A percentile compares a stretch with the other conserved stretches of the same genome.
These are phyloP conservation scores for Lasiosphaeria ovina DNA, from an alignment of 495 filamentous ascomycete genomes.

Conservation along the genomic window DNA sequence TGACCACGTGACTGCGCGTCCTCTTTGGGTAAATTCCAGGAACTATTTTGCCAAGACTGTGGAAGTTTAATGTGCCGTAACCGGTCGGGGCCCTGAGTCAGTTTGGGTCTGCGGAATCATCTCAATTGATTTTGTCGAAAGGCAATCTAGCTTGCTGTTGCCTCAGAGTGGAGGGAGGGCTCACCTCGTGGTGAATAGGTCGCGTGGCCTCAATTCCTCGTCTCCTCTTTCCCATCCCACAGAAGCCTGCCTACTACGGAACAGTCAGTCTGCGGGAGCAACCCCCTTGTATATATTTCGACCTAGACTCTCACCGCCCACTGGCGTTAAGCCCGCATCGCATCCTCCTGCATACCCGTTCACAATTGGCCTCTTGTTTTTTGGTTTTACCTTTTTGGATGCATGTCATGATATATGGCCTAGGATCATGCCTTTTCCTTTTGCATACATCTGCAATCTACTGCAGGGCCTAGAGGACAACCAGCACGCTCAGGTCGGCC, in stretches of 20 bases:
- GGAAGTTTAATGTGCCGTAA: not conserved
- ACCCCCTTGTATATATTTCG: not conserved
- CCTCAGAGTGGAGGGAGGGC: not conserved
- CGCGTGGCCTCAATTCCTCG: constrained; percentile 5
- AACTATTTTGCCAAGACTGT: too few species aligned
- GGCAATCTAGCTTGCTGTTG: too few species aligned
- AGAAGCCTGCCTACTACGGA: not conserved
- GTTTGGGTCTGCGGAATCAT: not conserved
- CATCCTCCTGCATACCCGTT: too few species aligned
- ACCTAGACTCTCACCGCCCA: not conserved
- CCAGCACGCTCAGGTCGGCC: constrained; percentile 7
- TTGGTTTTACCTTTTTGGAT: not conserved
- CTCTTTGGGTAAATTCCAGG: too few species aligned
- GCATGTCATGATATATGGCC: not conserved
- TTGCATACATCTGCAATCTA: constrained; percentile 59
- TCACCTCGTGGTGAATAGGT: constrained; percentile 2
- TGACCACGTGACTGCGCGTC: constrained; percentile 13
- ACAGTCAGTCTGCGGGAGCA: not conserved
- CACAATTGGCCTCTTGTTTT: not conserved
- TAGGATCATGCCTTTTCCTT: constrained; percentile 59
- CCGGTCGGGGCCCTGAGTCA: not conserved
- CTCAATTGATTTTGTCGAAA: not conserved
- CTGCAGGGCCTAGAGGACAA: constrained; percentile 51
- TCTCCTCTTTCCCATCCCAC: too few species aligned
- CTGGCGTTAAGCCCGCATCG: not conserved